Base-by-base conservation (phyloP, 495 filamentous ascomycete genomes). In the Podospora bellae-mahoneyi region DNA sequence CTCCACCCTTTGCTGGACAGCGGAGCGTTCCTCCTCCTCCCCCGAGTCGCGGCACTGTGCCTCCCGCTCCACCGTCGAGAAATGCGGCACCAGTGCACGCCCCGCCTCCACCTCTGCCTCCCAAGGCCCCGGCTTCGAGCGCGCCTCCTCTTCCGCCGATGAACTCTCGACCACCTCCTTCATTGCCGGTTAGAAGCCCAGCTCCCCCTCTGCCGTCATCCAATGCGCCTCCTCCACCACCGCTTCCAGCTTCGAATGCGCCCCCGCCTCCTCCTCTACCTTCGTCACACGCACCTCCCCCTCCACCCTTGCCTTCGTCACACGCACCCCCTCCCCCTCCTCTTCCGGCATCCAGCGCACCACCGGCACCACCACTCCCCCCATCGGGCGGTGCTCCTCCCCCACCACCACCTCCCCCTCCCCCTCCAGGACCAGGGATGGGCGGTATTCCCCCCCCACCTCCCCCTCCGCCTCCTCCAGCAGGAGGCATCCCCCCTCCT, bases 1-100 rank as follows among this genome's bases (percentile, higher is more conserved):
- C 95, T 32, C 94, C 94, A 19, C 89, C 91, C 23, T 97, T 97
- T 75, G 78, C 85, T 63, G 89, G 90, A 53, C 87, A 90, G 70
- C 82, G 90, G 64, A 87, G 86, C 62, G 76, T 85, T 26, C 91
- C 91, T 32, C 92, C 93, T 18, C 89, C 91, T 65, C 90, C 92
- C 26, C 93, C 92, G 65, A 87, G 82, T 71, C 88, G 91, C 19
- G 87, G 85, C 53, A 78, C 88, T 27, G 81, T 84, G 15, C 88
- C 89, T 62, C 90, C 89, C 1, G 87, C 90, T 15, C 88, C 90
- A 18, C 91, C 90, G 28, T 69, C 80, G 23, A 83, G 87, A 68
- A 84, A 86, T n/a, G 66, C 76, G 16, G 66, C 73, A 69, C 74
- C 78, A 26, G 71, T 75, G 66, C 77, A 65, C 63, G 68, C 80